These are phyloP conservation scores for Pistacia atlantica DNA, from an alignment of 345 rosid species.

Conservation along the genomic window DNA sequence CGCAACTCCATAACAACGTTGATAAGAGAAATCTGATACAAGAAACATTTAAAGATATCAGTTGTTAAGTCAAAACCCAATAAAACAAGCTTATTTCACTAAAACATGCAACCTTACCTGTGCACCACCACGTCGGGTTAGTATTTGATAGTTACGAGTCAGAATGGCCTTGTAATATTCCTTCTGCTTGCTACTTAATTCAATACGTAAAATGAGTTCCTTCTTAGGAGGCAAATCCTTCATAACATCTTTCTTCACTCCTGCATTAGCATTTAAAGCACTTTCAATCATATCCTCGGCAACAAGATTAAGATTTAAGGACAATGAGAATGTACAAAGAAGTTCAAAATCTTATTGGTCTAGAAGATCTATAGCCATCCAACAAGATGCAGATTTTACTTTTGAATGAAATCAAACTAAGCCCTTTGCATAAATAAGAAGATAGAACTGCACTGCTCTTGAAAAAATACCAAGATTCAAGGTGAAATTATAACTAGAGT, in stretches of 20 bases:
- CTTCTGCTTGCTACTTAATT: constrained; percentile 88
- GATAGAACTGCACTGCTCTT: constrained; percentile 7
- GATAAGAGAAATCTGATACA: constrained; percentile 82
- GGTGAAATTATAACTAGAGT: background rate
- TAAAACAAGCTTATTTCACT: constrained; percentile 18
- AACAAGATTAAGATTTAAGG: background rate
- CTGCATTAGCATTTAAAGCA: constrained; percentile 47
- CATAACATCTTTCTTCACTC: constrained; percentile 99
- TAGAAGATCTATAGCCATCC: constrained; percentile 2
- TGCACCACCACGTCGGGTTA: constrained; percentile 92
- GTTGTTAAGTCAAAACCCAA: constrained; percentile 23
- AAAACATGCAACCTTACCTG: constrained; percentile 53
- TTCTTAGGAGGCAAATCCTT: constrained; percentile 97
- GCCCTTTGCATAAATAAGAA: background rate
- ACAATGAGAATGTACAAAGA: background rate
- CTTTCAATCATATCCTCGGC: constrained; percentile 11
- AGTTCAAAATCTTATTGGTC: constrained; percentile 2
- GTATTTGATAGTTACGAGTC: constrained; percentile 90
- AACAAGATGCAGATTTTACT: background rate
- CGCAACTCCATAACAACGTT: constrained; percentile 99
- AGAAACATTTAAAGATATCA: constrained; percentile 23
- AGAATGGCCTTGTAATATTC: constrained; percentile 97
- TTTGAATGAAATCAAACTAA: background rate
- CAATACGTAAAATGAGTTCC: constrained; percentile 97
- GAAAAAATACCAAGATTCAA: background rate